Percentiles rank a stretch among this genome's conserved stretches.
Conservation (phyloP, 371 early-diverging fungal species). For the Synchytrium microbalum region DNA sequence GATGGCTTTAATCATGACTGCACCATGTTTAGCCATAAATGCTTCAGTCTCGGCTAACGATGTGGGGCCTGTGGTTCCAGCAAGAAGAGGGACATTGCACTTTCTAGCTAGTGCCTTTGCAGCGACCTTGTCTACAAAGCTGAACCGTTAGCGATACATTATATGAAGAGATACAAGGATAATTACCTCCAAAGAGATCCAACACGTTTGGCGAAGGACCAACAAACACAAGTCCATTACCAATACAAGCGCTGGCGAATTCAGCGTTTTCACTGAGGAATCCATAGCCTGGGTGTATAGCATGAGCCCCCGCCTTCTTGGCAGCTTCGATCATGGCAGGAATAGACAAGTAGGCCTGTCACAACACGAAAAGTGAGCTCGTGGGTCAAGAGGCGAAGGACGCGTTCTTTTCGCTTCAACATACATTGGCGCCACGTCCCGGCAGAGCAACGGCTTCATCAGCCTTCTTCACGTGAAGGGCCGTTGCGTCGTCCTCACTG, state of each 20-base stretch:
- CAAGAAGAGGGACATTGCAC: conserved; percentile 69
- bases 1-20: conserved; percentile 88
- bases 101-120: conserved; percentile 10
- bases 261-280: conserved; percentile 81
- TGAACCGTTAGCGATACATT: conserved; percentile 43
- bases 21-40: conserved; percentile 66
- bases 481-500: conserved; percentile 45
- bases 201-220: conserved; percentile 83
- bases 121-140: conserved; percentile 11
- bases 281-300: conserved; percentile 59
- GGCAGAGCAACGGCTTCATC: conserved; percentile 71
- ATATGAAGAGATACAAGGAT: too few species aligned
- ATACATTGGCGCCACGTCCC: conserved; percentile 75
- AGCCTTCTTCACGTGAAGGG: neutral
- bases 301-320: conserved; percentile 51
- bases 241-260: conserved; percentile 75
- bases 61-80: conserved; percentile 78
- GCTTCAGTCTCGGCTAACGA: conserved; percentile 48
- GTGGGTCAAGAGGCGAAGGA: conserved; percentile 58
- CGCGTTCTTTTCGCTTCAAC: too few species aligned
- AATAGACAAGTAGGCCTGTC: conserved; percentile 78
- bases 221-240: conserved; percentile 74
- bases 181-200: conserved; percentile 78
- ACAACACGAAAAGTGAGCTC: too few species aligned
- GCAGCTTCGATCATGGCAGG: conserved; percentile 77